A percentile compares a stretch with the other conserved stretches of the same genome.
These are phyloP conservation scores for Closterium sp. DNA, from an alignment of 139 green algal genomes.

Conservation along the genomic window DNA sequence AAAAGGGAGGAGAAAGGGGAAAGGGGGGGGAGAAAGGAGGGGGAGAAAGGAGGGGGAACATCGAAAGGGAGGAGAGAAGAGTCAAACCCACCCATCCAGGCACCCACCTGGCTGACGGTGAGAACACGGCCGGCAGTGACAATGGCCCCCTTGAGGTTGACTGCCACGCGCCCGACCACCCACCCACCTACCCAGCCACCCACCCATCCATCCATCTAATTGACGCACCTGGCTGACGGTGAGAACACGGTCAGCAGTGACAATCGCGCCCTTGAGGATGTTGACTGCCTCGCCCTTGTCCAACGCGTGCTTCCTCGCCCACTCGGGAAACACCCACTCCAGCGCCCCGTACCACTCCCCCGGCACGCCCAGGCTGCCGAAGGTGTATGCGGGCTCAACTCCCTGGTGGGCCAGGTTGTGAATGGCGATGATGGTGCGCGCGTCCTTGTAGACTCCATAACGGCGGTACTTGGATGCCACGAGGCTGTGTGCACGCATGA, in stretches of 20 bases:
- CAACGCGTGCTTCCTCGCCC: no score
- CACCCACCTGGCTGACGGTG: conserved; percentile 65
- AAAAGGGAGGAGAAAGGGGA: no score
- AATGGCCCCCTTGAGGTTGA: conserved; percentile 79
- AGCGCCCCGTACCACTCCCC: conserved; percentile 63
- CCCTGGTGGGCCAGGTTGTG: conserved; percentile 78
- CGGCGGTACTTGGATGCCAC: conserved; percentile 78
- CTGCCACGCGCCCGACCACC: conserved; percentile 53
- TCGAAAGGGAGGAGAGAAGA: no score
- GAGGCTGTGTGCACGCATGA: conserved; percentile 4
- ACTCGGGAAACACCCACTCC: no score
- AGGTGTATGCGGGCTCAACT: conserved; percentile 51
- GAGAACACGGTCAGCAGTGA: conserved; percentile 72
- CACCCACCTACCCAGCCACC: conserved; percentile 50
- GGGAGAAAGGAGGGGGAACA: no score
- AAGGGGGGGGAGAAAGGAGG: no score
- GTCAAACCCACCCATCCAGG: no score
- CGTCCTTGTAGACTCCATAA: conserved; percentile 70
- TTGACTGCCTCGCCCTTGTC: no score
- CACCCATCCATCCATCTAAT: conserved; percentile 59
- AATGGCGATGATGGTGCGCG: conserved; percentile 76
- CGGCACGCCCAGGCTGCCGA: conserved; percentile 66
- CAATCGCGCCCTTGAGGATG: conserved; percentile 80
- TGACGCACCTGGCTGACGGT: conserved; percentile 64
- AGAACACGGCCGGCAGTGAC: conserved; percentile 73